Percentiles rank a stretch among this genome's conserved stretches.
Evolutionary conservation across 2,329 filamentous ascomycete species (phyloP).

Genomic region (Ophiosphaerella narmari): DNA sequence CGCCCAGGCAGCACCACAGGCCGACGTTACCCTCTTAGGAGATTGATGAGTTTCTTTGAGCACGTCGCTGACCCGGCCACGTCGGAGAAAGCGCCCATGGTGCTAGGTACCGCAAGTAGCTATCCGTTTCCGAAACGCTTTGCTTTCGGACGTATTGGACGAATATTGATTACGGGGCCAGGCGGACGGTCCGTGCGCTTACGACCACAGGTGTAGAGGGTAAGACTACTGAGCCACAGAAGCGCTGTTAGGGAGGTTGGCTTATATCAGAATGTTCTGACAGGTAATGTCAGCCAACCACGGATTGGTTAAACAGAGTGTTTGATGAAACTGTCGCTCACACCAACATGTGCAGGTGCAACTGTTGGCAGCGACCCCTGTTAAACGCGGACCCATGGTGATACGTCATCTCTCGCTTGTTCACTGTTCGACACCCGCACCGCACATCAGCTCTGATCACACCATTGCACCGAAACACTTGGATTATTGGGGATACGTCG

Average conservation of each 20-base stretch:
- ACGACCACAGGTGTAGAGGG: slow-evolving; percentile 6
- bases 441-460: background rate
- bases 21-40: slow-evolving; percentile 41
- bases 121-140: slow-evolving; percentile 12
- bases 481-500: too few species aligned
- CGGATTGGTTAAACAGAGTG: too few species aligned
- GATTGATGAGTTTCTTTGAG: slow-evolving; percentile 42
- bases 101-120: background rate
- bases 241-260: background rate
- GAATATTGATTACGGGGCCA: slow-evolving; percentile 6
- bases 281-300: too few species aligned
- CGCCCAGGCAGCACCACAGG: slow-evolving; percentile 11
- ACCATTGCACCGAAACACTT: too few species aligned
- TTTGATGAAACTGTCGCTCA: too few species aligned
- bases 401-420: background rate
- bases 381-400: background rate
- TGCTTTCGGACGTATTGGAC: slow-evolving; percentile 13
- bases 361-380: too few species aligned
- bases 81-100: slow-evolving; percentile 38
- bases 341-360: too few species aligned
- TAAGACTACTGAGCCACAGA: background rate
- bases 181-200: background rate
- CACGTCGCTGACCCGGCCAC: slow-evolving; percentile 34
- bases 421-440: background rate
- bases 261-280: background rate